Conservation (phyloP, 2,329 filamentous ascomycete genomes). For the Fusarium annulatum region DNA sequence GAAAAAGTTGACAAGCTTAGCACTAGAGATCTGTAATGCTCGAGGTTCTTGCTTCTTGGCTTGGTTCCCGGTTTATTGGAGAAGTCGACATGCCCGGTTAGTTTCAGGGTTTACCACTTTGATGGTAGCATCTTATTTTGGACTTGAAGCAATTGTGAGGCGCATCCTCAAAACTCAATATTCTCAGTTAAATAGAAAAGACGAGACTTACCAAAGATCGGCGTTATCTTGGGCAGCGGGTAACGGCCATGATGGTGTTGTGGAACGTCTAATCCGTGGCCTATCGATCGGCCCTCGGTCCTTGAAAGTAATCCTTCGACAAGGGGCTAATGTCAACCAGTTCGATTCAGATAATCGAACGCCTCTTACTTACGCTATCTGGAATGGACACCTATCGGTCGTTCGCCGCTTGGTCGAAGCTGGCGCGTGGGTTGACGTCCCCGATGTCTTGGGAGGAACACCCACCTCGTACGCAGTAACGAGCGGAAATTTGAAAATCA, state of each 20-base stretch:
- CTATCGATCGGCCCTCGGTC: background rate
- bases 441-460: background rate
- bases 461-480: background rate
- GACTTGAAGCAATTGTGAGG: background rate
- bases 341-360: background rate
- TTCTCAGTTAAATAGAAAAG: background rate
- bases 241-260: background rate
- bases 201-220: background rate
- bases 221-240: background rate
- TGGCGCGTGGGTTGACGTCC: background rate
- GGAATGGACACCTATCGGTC: background rate
- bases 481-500: background rate
- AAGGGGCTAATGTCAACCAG: background rate
- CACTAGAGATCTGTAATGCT: background rate
- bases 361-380: background rate
- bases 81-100: rapidly evolving
- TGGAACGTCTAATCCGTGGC: background rate
- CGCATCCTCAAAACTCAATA: background rate
- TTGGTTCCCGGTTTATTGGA: background rate
- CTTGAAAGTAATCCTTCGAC: background rate
- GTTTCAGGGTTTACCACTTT: background rate
- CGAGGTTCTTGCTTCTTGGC: background rate
- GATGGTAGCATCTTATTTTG: background rate
- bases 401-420: background rate
- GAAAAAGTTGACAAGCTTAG: rapidly evolving